phyloP scores from a whole-genome alignment of 2,329 filamentous ascomycete genomes.

The Ceratocystis ficicola region DNA sequence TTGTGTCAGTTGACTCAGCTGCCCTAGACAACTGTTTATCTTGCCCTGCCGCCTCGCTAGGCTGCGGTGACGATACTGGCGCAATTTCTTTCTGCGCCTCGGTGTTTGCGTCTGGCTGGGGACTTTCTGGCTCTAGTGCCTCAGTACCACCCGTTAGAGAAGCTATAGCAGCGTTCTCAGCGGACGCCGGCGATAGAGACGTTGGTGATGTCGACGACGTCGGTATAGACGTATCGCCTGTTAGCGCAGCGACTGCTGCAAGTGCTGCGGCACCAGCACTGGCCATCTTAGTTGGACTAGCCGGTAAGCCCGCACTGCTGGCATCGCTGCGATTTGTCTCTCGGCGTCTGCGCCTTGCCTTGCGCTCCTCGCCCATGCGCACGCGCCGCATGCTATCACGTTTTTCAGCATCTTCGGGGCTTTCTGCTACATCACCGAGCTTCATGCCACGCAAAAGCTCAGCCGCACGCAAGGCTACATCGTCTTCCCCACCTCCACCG shows the following conservation, averaged over 20 bases:
- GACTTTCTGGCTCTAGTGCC: background rate
- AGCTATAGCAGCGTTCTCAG: background rate
- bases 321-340: constrained; percentile 39
- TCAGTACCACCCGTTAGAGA: background rate
- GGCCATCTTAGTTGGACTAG: constrained; percentile 25
- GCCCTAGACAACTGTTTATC: background rate
- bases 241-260: constrained; percentile 9
- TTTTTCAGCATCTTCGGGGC: constrained; percentile 38
- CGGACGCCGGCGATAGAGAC: background rate
- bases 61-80: background rate
- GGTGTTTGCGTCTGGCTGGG: background rate
- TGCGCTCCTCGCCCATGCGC: constrained; percentile 67
- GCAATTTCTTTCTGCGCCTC: background rate
- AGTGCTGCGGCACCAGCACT: constrained; percentile 5
- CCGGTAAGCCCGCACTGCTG: constrained; percentile 18
- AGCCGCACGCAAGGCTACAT: constrained; percentile 75
- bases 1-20: background rate
- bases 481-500: constrained; percentile 43
- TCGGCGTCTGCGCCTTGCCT: constrained; percentile 52
- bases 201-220: background rate
- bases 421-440: constrained; percentile 48
- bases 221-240: background rate
- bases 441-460: constrained; percentile 74
- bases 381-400: constrained; percentile 54
- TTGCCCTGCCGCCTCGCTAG: background rate